Percentiles rank a stretch among this genome's conserved stretches.
Evolutionary conservation across 768 basidiomycete species (phyloP).

Genomic region (Leccinum boreale): DNA sequence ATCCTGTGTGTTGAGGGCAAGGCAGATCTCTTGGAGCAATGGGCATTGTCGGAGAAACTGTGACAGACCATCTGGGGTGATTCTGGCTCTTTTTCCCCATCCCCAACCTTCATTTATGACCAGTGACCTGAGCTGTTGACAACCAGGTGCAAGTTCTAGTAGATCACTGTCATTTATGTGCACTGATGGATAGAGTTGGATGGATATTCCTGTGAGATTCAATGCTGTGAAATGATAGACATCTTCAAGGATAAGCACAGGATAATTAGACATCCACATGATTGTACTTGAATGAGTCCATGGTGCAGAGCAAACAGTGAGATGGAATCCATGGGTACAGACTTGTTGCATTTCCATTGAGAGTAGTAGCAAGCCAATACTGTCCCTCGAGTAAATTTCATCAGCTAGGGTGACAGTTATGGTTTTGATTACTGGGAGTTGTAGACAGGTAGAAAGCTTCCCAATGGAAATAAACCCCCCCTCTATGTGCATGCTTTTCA

Average conservation of each 20-base stretch:
- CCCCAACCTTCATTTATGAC: too few species aligned
- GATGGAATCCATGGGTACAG: background rate
- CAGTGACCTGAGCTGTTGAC: too few species aligned
- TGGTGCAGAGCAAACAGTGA: background rate
- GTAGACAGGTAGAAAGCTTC: background rate
- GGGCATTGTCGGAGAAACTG: background rate
- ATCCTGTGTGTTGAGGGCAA: background rate
- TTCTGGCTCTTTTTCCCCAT: too few species aligned
- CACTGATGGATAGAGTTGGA: background rate
- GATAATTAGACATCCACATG: background rate
- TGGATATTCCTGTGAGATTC: background rate
- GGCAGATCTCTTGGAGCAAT: background rate
- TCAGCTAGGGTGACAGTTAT: background rate
- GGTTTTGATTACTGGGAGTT: background rate
- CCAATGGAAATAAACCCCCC: background rate
- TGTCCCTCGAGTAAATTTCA: background rate
- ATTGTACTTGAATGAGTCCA: too few species aligned
- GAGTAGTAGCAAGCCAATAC: background rate
- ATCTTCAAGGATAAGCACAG: background rate
- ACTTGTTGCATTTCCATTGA: background rate
- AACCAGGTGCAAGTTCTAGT: background rate
- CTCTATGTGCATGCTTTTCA: background rate
- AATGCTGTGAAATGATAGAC: background rate
- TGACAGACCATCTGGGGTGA: background rate
- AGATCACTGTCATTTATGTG: background rate